These are phyloP conservation scores for Funneliformis geosporum DNA, from an alignment of 192 early-diverging fungal genomes.

Conservation along the genomic window DNA sequence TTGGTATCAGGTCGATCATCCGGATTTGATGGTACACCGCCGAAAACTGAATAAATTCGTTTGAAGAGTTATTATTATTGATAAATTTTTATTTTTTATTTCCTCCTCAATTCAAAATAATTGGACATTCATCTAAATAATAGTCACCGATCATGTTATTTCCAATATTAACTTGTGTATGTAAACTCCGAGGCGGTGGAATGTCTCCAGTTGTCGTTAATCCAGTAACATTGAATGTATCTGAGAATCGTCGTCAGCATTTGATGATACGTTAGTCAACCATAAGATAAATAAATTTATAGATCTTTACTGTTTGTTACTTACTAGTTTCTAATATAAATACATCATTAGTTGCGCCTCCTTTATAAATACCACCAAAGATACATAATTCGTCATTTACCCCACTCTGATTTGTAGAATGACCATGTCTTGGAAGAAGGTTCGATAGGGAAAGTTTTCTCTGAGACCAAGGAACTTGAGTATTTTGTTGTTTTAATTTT, in stretches of 20 bases:
- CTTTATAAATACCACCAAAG: conserved; percentile 45
- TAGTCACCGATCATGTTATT: conserved; percentile 49
- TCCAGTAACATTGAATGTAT: conserved; percentile 40
- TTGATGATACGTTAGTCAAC: neutral
- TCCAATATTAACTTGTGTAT: conserved; percentile 48
- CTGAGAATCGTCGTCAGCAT: conserved; percentile 15
- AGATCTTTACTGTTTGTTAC: conserved; percentile 8
- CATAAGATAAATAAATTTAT: neutral
- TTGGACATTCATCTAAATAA: neutral
- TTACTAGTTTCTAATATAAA: conserved; percentile 46
- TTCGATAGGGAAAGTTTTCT: conserved; percentile 30
- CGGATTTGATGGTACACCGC: conserved; percentile 36
- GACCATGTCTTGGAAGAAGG: conserved; percentile 42
- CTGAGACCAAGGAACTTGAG: conserved; percentile 20
- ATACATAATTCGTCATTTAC: conserved; percentile 42
- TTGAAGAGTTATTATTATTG: neutral
- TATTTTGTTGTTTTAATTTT: neutral
- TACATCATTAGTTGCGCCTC: conserved; percentile 40
- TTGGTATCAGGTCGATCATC: conserved; percentile 39
- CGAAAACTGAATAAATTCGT: conserved; percentile 36
- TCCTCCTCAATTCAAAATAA: neutral
- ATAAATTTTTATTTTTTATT: conserved; percentile 1
- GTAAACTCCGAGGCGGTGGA: conserved; percentile 41
- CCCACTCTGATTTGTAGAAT: conserved; percentile 36
- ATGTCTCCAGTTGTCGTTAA: conserved; percentile 45